These are phyloP conservation scores for Aspergillus aculeatus DNA, from an alignment of 2,329 filamentous ascomycete species.

Conservation along the genomic window DNA sequence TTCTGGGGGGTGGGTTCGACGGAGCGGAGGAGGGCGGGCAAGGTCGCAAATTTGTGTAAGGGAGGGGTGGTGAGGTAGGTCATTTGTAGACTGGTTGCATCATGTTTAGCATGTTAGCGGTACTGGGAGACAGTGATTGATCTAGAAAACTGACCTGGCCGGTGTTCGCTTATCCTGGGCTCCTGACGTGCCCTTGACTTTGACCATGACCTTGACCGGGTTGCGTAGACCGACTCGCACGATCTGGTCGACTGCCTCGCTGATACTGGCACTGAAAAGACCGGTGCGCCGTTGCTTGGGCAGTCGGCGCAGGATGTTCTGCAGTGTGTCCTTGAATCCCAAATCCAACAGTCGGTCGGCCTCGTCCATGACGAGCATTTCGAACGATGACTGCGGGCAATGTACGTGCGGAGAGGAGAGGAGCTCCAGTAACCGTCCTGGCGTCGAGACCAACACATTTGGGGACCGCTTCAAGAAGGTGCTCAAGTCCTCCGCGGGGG, in stretches of 20 bases:
- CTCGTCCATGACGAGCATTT: constrained; percentile 89
- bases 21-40: constrained; percentile 67
- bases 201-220: constrained; percentile 90
- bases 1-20: constrained; percentile 75
- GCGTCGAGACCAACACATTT: constrained; percentile 87
- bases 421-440: constrained; percentile 83
- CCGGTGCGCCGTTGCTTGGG: constrained; percentile 94
- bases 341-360: constrained; percentile 89
- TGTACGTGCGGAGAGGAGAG: constrained; percentile 84
- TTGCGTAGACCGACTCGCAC: constrained; percentile 90
- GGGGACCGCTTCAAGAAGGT: constrained; percentile 79
- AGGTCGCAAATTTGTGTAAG: constrained; percentile 74
- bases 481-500: constrained; percentile 80
- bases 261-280: constrained; percentile 92
- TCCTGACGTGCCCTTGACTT: constrained; percentile 75
- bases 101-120: constrained; percentile 20
- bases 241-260: constrained; percentile 88
- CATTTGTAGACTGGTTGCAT: constrained; percentile 68
- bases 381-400: constrained; percentile 83
- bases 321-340: constrained; percentile 88
- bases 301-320: constrained; percentile 76
- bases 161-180: constrained; percentile 84
- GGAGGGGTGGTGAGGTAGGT: constrained; percentile 74
- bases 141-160: constrained; percentile 53
- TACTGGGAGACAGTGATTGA: not conserved